phyloP scores from a whole-genome alignment of 2,329 filamentous ascomycete species.

The Apiospora hydei region DNA sequence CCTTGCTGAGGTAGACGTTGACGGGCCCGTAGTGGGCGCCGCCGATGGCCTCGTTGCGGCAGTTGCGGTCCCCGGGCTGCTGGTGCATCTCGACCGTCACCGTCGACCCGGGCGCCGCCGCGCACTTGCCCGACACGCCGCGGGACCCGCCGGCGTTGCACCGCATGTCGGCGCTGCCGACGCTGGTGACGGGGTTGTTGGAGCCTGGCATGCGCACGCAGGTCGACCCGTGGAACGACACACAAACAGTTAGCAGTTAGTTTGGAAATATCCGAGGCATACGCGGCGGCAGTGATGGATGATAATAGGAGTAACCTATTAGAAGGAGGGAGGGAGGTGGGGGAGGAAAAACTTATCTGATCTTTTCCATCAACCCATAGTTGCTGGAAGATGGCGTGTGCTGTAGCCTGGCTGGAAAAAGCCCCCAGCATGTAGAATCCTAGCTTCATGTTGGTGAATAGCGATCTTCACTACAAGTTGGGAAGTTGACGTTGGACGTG shows the following conservation, averaged over 20 bases:
- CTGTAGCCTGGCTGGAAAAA: background rate
- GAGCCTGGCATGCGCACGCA: conserved; percentile 9
- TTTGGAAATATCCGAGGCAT: background rate
- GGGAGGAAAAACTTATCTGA: background rate
- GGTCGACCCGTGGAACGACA: background rate
- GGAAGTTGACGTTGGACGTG: background rate
- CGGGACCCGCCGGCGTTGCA: conserved; percentile 49
- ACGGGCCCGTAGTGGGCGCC: conserved; percentile 53
- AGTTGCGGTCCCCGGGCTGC: conserved; percentile 43
- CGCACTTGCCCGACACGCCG: conserved; percentile 51
- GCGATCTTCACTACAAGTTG: background rate
- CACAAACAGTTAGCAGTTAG: background rate
- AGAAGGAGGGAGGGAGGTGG: background rate
- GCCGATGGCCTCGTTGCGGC: conserved; percentile 46
- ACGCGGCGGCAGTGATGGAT: background rate
- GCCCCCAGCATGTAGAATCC: background rate
- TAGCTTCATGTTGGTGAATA: background rate
- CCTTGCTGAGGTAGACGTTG: conserved; percentile 49
- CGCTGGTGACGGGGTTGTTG: conserved; percentile 48
- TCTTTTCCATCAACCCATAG: conserved; percentile 11
- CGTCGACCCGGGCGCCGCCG: conserved; percentile 53
- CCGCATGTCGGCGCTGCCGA: conserved; percentile 48
- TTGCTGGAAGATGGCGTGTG: conserved; percentile 3
- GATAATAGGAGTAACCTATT: background rate
- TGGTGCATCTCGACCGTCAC: conserved; percentile 65